Conservation (phyloP, 306 rosid genomes). For the Glycyrrhiza uralensis region DNA sequence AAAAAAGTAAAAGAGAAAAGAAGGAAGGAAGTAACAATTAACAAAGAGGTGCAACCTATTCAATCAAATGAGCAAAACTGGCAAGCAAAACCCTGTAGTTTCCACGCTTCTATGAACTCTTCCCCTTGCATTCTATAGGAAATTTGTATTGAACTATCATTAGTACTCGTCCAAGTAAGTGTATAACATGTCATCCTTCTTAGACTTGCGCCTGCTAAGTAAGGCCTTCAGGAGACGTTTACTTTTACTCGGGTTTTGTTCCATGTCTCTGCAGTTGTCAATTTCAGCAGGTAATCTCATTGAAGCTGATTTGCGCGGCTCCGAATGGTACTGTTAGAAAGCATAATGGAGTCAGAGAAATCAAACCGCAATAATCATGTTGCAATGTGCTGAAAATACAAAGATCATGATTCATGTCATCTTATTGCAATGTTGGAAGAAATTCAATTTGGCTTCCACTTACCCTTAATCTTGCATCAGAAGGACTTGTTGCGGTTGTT, state of each 20-base stretch:
- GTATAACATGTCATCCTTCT: slow-evolving; percentile 85
- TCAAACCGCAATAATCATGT: not conserved
- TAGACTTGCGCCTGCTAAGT: slow-evolving; percentile 94
- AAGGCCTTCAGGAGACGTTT: slow-evolving; percentile 89
- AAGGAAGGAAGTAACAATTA: not conserved
- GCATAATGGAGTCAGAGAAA: not conserved
- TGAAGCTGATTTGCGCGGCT: slow-evolving; percentile 89
- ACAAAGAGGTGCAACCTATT: slow-evolving; percentile 9
- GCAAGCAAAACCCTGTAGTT: slow-evolving; percentile 34
- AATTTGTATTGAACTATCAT: slow-evolving; percentile 15
- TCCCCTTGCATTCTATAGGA: slow-evolving; percentile 18
- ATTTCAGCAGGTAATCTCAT: slow-evolving; percentile 77
- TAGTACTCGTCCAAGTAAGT: slow-evolving; percentile 92
- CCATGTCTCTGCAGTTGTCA: slow-evolving; percentile 58
- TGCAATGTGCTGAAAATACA: not conserved
- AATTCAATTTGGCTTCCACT: not conserved
- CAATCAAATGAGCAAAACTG: slow-evolving; percentile 20
- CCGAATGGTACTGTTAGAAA: slow-evolving; percentile 71
- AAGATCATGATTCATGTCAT: not conserved
- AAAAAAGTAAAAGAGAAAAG: not conserved
- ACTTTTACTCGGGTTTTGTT: slow-evolving; percentile 85
- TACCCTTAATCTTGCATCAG: slow-evolving; percentile 70
- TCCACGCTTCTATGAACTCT: slow-evolving; percentile 34
- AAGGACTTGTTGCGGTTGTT: slow-evolving; percentile 73
- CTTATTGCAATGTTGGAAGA: not conserved